Percentiles rank a stretch among this genome's conserved stretches.
Conservation (phyloP, 75 land plant species). For the Picea sitchensis region DNA sequence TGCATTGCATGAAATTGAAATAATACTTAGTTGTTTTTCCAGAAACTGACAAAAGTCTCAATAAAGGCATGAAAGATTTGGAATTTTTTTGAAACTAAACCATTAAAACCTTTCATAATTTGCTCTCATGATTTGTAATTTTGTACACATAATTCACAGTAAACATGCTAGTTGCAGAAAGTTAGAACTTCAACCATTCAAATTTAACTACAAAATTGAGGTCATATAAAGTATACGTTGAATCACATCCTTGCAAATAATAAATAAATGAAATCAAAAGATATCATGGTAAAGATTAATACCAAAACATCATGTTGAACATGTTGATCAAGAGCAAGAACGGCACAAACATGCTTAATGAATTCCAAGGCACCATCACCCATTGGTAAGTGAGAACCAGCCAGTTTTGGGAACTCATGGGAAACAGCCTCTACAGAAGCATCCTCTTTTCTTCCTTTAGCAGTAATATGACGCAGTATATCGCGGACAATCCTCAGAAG, state of each 20-base stretch:
- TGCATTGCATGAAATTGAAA: too few species aligned
- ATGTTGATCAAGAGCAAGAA: slow-evolving; percentile 79
- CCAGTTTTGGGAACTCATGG: slow-evolving; percentile 28
- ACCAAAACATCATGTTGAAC: slow-evolving; percentile 96
- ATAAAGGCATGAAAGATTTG: too few species aligned
- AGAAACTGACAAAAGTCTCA: too few species aligned
- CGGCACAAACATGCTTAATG: slow-evolving; percentile 91
- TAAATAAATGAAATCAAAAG: not conserved
- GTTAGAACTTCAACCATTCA: not conserved
- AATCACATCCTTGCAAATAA: not conserved
- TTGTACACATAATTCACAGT: too few species aligned
- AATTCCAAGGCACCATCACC: slow-evolving; percentile 90
- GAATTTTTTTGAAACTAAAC: too few species aligned
- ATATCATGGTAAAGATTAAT: not conserved
- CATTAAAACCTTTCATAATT: too few species aligned
- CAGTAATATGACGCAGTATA: slow-evolving; percentile 52
- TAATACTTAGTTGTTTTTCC: too few species aligned
- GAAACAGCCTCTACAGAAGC: slow-evolving; percentile 22
- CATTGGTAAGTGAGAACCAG: slow-evolving; percentile 39
- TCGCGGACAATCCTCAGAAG: slow-evolving; percentile 73
- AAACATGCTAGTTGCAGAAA: not conserved
- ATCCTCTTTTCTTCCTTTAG: slow-evolving; percentile 31
- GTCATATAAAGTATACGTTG: not conserved
- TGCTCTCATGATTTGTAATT: too few species aligned
- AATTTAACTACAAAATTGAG: not conserved